These are phyloP conservation scores for Colletotrichum zoysiae DNA, from an alignment of 2,329 filamentous ascomycete genomes.

Conservation along the genomic window DNA sequence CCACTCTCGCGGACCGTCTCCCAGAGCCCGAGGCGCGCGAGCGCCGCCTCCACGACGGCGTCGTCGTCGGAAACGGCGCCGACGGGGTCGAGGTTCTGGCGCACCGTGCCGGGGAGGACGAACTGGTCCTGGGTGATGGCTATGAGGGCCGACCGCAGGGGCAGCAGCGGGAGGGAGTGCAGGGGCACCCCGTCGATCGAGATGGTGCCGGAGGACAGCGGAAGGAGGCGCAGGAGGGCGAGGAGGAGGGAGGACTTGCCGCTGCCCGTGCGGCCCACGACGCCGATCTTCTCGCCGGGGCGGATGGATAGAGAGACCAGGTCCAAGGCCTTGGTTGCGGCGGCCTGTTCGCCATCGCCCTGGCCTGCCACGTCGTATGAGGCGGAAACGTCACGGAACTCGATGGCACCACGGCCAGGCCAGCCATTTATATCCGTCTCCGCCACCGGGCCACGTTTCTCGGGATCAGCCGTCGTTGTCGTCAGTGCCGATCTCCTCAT, in stretches of 20 bases:
- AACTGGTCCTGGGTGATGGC: slow-evolving; percentile 38
- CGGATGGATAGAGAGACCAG: slow-evolving; percentile 56
- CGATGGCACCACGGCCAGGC: slow-evolving; percentile 50
- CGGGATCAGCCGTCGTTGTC: neutral
- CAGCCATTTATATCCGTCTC: slow-evolving; percentile 46
- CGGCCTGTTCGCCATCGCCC: slow-evolving; percentile 44
- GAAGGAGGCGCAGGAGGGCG: slow-evolving; percentile 61
- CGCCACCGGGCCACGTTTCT: neutral
- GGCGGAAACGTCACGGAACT: slow-evolving; percentile 46
- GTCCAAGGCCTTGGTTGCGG: slow-evolving; percentile 44
- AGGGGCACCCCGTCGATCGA: slow-evolving; percentile 48
- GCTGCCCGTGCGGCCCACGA: slow-evolving; percentile 53
- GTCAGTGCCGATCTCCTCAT: neutral
- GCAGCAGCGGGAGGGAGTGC: slow-evolving; percentile 37
- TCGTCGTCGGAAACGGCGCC: slow-evolving; percentile 53
- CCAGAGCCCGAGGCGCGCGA: slow-evolving; percentile 39
- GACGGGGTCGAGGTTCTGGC: slow-evolving; percentile 70
- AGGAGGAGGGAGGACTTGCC: slow-evolving; percentile 46
- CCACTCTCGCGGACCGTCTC: slow-evolving; percentile 45
- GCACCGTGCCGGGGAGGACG: slow-evolving; percentile 35
- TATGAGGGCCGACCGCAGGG: slow-evolving; percentile 42
- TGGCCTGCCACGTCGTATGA: slow-evolving; percentile 6
- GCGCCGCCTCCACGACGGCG: slow-evolving; percentile 9
- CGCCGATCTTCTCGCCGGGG: slow-evolving; percentile 50
- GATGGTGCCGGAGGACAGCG: slow-evolving; percentile 54